Evolutionary conservation across 371 early-diverging fungal species (phyloP).

Genomic region (Phascolomyces articulosus): DNA sequence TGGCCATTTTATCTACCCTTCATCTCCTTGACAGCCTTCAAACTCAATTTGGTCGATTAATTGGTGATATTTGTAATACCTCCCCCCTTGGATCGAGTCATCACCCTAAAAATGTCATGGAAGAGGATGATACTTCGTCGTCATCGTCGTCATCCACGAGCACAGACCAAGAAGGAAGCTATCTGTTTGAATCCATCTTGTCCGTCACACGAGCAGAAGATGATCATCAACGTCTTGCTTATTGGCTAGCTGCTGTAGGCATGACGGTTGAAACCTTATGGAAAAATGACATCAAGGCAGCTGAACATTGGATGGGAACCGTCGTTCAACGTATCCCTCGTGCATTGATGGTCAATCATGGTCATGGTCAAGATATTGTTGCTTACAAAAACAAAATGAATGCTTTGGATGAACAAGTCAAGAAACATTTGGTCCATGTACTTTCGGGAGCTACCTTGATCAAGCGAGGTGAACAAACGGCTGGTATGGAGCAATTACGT

Average conservation of each 20-base stretch:
- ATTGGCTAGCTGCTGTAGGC: constrained; percentile 16
- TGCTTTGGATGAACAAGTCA: constrained; percentile 28
- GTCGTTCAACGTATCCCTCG: constrained; percentile 33
- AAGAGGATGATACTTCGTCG: not conserved
- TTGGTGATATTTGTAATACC: not conserved
- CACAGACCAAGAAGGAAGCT: not conserved
- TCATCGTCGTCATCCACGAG: too few species aligned
- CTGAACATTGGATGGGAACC: constrained; percentile 21
- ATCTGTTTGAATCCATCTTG: constrained; percentile 15
- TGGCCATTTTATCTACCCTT: constrained; percentile 33
- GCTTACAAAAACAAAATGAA: constrained; percentile 21
- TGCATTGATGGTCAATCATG: constrained; percentile 18
- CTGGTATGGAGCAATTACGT: constrained; percentile 30
- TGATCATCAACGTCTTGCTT: constrained; percentile 29
- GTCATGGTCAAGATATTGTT: constrained; percentile 7
- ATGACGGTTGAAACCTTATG: constrained; percentile 11
- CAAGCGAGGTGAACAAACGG: constrained; percentile 19
- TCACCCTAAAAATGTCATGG: not conserved
- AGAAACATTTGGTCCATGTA: constrained; percentile 29
- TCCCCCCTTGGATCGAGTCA: not conserved
- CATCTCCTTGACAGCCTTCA: constrained; percentile 34
- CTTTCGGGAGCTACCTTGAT: constrained; percentile 33
- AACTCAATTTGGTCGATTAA: constrained; percentile 25
- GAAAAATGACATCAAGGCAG: constrained; percentile 21
- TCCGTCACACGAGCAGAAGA: constrained; percentile 12